Base-by-base conservation (phyloP, 768 basidiomycete genomes). In the Phylloporus sp. region DNA sequence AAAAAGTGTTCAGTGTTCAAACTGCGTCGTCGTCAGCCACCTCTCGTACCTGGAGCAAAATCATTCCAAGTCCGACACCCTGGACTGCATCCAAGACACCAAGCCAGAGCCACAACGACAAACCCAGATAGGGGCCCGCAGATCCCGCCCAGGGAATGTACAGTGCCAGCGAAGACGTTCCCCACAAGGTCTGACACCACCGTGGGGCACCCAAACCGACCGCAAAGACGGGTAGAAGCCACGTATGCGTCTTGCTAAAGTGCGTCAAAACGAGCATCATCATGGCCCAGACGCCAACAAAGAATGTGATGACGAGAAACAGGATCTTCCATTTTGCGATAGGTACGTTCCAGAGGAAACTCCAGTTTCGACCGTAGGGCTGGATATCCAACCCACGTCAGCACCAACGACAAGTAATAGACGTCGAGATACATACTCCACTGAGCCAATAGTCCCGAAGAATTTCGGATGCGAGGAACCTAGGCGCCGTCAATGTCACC, bases 111-210 rank as follows among this genome's bases (percentile, higher is more conserved):
- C 93, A 96, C 26, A 96, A 71, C 22, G 85, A 86, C 23, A 91
- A 78, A 34, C 90, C 90, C 45, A 95, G 80, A 63, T 94, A 96
- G 20, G 92, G 90, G 15, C 93, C 93, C 4, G 76, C 81, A 10
- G 61, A 62, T 10, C 93, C 91, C 3, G 87, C 93, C 93, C 93
- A 96, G 5, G 93, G 91, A 48, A 96, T 85, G 63, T 95, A 96
- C 14, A 93, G 69, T 5, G 90, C 93, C 35, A 96, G 77, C 26
- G 90, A 92, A 5, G 92, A 95, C 9, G 91, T 93, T 58, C 93
- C 92, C 93, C 93, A 96, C 38, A 93, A 69, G 81, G 93, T 95
- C 80, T 95, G 93, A 73, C 93, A 95, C 93, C 93, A 96, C 59
- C 90, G 70, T 10, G 93, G 93, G 23, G 90, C 90, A 35, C 93